Conservation (phyloP, 2,329 filamentous ascomycete species). For the Pseudogymnoascus pannorum region DNA sequence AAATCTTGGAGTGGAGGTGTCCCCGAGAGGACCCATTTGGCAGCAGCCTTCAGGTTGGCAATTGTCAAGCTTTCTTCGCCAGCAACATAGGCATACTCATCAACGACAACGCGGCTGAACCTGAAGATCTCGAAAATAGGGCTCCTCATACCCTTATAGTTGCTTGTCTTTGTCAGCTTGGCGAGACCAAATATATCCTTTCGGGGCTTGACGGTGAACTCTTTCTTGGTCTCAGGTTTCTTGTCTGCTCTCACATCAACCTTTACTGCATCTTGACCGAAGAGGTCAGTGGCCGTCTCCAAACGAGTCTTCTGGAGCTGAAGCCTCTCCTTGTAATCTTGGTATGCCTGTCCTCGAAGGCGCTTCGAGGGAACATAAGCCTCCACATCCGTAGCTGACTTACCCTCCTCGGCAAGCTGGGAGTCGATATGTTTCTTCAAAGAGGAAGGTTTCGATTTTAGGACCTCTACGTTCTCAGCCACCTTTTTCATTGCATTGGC, state of each 20-base stretch:
- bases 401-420: conserved; percentile 23
- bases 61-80: conserved; percentile 29
- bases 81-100: conserved; percentile 55
- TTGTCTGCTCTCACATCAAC: background rate
- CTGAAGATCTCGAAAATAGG: conserved; percentile 51
- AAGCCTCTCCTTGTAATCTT: conserved; percentile 10
- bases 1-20: conserved; percentile 53
- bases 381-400: conserved; percentile 30
- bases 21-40: conserved; percentile 53
- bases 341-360: conserved; percentile 30
- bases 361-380: conserved; percentile 33
- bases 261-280: background rate
- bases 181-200: background rate
- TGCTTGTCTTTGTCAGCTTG: conserved; percentile 14
- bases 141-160: conserved; percentile 25
- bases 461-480: conserved; percentile 28
- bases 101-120: conserved; percentile 54
- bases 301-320: background rate
- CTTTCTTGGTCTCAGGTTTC: background rate
- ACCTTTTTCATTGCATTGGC: conserved; percentile 36
- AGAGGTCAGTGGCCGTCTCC: background rate
- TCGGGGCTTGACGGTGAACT: conserved; percentile 3
- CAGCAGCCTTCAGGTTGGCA: conserved; percentile 33
- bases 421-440: conserved; percentile 28
- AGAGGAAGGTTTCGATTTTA: conserved; percentile 11